These are phyloP conservation scores for Magnusiomyces magnusii DNA, from an alignment of 1,139 yeast genomes.

Conservation along the genomic window DNA sequence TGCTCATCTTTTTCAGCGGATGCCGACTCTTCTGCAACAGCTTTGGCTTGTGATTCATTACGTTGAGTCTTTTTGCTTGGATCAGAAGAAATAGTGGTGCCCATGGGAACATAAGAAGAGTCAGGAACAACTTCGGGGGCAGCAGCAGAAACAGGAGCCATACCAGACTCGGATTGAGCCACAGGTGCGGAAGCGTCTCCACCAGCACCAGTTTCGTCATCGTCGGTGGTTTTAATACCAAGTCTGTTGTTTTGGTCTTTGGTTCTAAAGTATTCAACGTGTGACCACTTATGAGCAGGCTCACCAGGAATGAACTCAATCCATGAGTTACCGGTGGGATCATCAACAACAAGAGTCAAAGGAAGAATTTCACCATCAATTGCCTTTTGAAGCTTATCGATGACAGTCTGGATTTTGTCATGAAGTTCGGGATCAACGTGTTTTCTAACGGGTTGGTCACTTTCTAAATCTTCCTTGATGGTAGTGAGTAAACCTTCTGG, in stretches of 20 bases:
- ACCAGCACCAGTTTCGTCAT: constrained; percentile 20
- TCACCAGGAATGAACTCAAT: constrained; percentile 86
- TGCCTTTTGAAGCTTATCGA: constrained; percentile 49
- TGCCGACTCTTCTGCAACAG: background rate
- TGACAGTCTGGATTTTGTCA: constrained; percentile 64
- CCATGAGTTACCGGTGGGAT: constrained; percentile 98
- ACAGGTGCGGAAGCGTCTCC: constrained; percentile 34
- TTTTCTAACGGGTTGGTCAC: constrained; percentile 77
- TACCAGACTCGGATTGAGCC: background rate
- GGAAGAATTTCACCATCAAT: constrained; percentile 68
- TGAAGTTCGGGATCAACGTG: constrained; percentile 62
- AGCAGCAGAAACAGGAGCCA: constrained; percentile 29
- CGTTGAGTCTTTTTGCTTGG: constrained; percentile 28
- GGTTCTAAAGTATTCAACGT: constrained; percentile 72
- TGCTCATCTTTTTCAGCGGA: constrained; percentile 47
- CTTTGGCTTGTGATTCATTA: background rate
- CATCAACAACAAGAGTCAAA: constrained; percentile 72
- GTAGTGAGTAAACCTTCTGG: constrained; percentile 83
- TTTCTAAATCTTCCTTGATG: constrained; percentile 71
- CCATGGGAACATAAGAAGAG: constrained; percentile 1
- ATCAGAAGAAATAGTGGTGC: constrained; percentile 21
- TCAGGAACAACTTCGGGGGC: constrained; percentile 26
- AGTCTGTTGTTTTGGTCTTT: constrained; percentile 82
- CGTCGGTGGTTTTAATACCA: constrained; percentile 72
- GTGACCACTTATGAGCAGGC: constrained; percentile 86